Conservation (phyloP, 306 rosid species). For the Acacia confusa region DNA sequence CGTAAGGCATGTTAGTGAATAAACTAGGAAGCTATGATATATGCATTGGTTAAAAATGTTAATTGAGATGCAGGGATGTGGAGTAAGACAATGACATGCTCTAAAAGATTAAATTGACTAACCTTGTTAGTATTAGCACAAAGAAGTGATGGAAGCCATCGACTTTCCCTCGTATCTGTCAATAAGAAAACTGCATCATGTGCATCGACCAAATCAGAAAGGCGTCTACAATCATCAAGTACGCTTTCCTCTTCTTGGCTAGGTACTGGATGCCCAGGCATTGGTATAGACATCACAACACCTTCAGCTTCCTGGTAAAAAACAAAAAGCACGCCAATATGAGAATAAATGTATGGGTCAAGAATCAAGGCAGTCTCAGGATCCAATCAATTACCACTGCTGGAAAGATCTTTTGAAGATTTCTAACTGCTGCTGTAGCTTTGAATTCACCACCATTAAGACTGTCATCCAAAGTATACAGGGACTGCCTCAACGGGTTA, state of each 20-base stretch:
- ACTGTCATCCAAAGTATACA: slow-evolving; percentile 91
- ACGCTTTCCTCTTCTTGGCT: slow-evolving; percentile 63
- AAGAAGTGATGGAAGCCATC: slow-evolving; percentile 95
- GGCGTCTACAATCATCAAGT: slow-evolving; percentile 70
- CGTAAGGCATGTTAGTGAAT: slow-evolving; percentile 8
- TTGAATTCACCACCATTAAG: slow-evolving; percentile 88
- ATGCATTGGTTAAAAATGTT: slow-evolving; percentile 28
- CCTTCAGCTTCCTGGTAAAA: slow-evolving; percentile 84
- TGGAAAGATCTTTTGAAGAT: slow-evolving; percentile 81
- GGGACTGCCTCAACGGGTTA: slow-evolving; percentile 95
- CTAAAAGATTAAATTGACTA: slow-evolving; percentile 21
- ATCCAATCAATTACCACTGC: slow-evolving; percentile 71
- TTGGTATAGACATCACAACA: slow-evolving; percentile 86
- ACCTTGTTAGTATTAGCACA: slow-evolving; percentile 95
- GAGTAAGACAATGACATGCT: neutral
- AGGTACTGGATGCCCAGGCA: slow-evolving; percentile 95
- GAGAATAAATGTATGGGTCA: slow-evolving; percentile 17
- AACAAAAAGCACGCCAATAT: slow-evolving; percentile 13
- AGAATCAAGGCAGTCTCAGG: slow-evolving; percentile 8
- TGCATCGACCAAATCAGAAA: slow-evolving; percentile 71
- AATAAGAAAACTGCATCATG: slow-evolving; percentile 84
- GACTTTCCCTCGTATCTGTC: slow-evolving; percentile 98
- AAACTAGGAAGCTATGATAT: slow-evolving; percentile 8
- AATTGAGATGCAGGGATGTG: neutral
- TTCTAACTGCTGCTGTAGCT: slow-evolving; percentile 83